Percentiles rank a stretch among this genome's conserved stretches.
Conservation (phyloP, 2,329 filamentous ascomycete genomes). For the Diaporthe longicolla region DNA sequence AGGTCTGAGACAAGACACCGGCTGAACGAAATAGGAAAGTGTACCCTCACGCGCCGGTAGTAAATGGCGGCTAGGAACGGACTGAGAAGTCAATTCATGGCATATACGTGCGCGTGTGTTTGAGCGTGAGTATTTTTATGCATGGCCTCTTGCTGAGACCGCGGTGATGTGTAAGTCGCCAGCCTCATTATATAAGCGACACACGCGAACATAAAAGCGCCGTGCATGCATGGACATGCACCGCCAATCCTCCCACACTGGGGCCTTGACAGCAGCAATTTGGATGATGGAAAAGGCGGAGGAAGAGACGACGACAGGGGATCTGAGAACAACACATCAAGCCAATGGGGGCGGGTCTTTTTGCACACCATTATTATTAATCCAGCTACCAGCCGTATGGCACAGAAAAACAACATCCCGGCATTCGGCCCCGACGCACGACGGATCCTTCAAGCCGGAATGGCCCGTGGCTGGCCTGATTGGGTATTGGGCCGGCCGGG, state of each 20-base stretch:
- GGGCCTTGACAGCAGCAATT: neutral
- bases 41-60: neutral
- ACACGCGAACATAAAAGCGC: neutral
- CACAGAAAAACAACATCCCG: neutral
- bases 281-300: slow-evolving; percentile 8
- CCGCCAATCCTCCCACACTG: neutral
- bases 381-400: slow-evolving; percentile 22
- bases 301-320: neutral
- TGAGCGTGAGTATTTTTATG: neutral
- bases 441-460: slow-evolving; percentile 13
- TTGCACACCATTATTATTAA: neutral
- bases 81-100: neutral
- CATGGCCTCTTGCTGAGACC: neutral
- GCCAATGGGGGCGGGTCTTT: slow-evolving; percentile 27
- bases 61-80: no score
- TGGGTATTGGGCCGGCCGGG: neutral
- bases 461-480: neutral
- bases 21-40: neutral
- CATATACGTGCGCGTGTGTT: neutral
- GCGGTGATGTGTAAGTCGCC: neutral
- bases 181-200: neutral
- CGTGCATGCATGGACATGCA: slow-evolving; percentile 7
- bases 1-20: neutral
- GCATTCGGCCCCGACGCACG: slow-evolving; percentile 19
- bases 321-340: neutral